A percentile compares a stretch with the other conserved stretches of the same genome.
phyloP scores from a whole-genome alignment of 805 yeast species.

The Danielozyma ontarioensis region DNA sequence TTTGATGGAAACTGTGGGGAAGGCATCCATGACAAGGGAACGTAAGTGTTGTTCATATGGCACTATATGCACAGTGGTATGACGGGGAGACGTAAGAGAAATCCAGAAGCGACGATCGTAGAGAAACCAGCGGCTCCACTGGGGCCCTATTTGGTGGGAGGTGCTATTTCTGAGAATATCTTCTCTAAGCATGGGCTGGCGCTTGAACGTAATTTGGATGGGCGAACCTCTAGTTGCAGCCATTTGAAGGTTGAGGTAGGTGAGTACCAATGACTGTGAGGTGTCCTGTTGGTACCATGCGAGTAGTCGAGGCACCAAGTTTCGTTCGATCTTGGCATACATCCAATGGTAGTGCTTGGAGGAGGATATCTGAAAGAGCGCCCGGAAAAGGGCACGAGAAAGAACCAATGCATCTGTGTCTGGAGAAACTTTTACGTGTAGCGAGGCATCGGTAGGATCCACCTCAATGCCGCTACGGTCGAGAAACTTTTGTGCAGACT shows the following conservation, averaged over 20 bases:
- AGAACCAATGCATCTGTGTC: conserved; percentile 10
- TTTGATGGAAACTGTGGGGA: too few species aligned
- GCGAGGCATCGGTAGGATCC: conserved; percentile 4
- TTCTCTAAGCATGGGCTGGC: conserved; percentile 18
- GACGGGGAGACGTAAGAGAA: too few species aligned
- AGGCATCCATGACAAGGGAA: too few species aligned
- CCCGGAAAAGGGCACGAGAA: conserved; percentile 25
- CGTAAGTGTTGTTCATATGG: too few species aligned
- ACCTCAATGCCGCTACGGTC: background rate
- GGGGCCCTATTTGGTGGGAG: background rate
- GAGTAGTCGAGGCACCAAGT: conserved; percentile 21
- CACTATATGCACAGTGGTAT: too few species aligned
- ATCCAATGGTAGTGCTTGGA: conserved; percentile 34
- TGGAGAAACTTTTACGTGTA: conserved; percentile 7
- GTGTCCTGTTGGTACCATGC: background rate
- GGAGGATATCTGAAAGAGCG: conserved; percentile 24
- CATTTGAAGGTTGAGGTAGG: background rate
- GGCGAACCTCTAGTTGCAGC: conserved; percentile 1
- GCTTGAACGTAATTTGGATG: conserved; percentile 7
- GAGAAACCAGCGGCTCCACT: conserved; percentile 25
- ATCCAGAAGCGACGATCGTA: conserved; percentile 41
- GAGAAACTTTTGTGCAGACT: conserved; percentile 3
- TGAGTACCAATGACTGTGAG: background rate
- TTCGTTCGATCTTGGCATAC: conserved; percentile 32
- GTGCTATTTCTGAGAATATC: conserved; percentile 4